phyloP scores from a whole-genome alignment of 1,139 yeast genomes.

The Yamadazyma membranifaciens region DNA sequence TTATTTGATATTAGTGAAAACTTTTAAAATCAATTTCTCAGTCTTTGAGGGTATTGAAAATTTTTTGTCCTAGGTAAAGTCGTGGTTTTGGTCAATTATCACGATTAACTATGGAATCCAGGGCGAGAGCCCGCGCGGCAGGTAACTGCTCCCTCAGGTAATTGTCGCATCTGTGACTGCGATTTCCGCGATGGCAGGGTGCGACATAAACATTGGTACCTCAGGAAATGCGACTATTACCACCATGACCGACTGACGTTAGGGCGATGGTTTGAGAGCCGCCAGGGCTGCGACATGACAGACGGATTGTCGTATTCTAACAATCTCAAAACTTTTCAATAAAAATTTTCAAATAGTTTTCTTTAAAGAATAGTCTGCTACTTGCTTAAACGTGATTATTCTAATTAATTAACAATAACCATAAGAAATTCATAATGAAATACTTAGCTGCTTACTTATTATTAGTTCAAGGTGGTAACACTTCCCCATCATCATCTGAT shows the following conservation, averaged over 20 bases:
- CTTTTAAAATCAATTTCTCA: constrained; percentile 7
- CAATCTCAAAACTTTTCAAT: constrained; percentile 1
- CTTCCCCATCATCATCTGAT: constrained; percentile 73
- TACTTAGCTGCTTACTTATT: constrained; percentile 89
- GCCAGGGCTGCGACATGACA: not conserved
- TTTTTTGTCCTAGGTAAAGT: constrained; percentile 4
- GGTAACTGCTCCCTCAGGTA: too few relatives aligned
- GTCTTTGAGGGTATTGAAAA: constrained; percentile 2
- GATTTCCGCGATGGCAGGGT: not conserved
- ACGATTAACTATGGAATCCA: not conserved
- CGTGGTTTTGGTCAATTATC: not conserved
- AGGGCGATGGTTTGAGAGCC: too few relatives aligned
- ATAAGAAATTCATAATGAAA: constrained; percentile 47
- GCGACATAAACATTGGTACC: too few relatives aligned
- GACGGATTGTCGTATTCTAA: constrained; percentile 1
- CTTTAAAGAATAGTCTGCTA: constrained; percentile 59
- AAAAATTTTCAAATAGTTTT: constrained; percentile 14
- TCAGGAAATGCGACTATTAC: too few relatives aligned
- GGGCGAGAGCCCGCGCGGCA: not conserved
- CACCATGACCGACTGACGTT: too few relatives aligned
- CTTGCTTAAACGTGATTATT: constrained; percentile 61
- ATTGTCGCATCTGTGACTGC: constrained; percentile 2
- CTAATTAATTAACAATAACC: constrained; percentile 20
- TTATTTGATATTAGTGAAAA: constrained; percentile 9
- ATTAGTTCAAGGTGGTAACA: constrained; percentile 83